These are phyloP conservation scores for Cladosporium sp. DNA, from an alignment of 2,329 filamentous ascomycete species.

Conservation along the genomic window DNA sequence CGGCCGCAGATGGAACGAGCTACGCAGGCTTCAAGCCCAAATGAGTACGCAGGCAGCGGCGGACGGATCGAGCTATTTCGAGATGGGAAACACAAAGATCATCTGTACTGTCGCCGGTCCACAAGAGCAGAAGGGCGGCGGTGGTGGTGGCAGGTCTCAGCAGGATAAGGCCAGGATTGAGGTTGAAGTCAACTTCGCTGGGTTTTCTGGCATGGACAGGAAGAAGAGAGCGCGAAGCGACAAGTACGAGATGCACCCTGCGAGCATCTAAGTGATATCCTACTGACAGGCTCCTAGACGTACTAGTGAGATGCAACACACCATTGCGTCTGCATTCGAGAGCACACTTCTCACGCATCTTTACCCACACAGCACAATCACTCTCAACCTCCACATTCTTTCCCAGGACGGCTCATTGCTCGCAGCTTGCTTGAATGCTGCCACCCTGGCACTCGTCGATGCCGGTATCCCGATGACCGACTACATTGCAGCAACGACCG, in stretches of 20 bases:
- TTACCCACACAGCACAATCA: slow-evolving; percentile 83
- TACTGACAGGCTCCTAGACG: slow-evolving; percentile 52
- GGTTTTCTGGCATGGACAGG: slow-evolving; percentile 82
- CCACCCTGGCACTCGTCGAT: slow-evolving; percentile 86
- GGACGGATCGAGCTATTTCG: slow-evolving; percentile 88
- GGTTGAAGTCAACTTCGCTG: slow-evolving; percentile 79
- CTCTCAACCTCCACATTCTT: slow-evolving; percentile 78
- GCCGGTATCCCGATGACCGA: slow-evolving; percentile 94
- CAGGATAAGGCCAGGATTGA: slow-evolving; percentile 61
- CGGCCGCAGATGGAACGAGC: slow-evolving; percentile 94
- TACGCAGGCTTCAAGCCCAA: slow-evolving; percentile 81
- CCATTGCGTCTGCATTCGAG: slow-evolving; percentile 71
- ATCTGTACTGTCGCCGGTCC: slow-evolving; percentile 90
- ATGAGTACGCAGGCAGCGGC: slow-evolving; percentile 89
- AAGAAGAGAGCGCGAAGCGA: slow-evolving; percentile 71
- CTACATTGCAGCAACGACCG: slow-evolving; percentile 83
- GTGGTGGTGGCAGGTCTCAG: slow-evolving; percentile 33
- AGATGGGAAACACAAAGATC: slow-evolving; percentile 96
- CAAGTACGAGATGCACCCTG: slow-evolving; percentile 56
- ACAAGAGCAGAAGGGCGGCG: slow-evolving; percentile 59
- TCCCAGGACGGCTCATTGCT: slow-evolving; percentile 87
- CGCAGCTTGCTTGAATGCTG: slow-evolving; percentile 84
- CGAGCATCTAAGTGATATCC: background rate
- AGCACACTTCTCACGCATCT: slow-evolving; percentile 78
- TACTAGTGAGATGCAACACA: slow-evolving; percentile 74